A percentile compares a stretch with the other conserved stretches of the same genome.
phyloP scores from a whole-genome alignment of 2,329 filamentous ascomycete species.

The Acrocalymma vagum region DNA sequence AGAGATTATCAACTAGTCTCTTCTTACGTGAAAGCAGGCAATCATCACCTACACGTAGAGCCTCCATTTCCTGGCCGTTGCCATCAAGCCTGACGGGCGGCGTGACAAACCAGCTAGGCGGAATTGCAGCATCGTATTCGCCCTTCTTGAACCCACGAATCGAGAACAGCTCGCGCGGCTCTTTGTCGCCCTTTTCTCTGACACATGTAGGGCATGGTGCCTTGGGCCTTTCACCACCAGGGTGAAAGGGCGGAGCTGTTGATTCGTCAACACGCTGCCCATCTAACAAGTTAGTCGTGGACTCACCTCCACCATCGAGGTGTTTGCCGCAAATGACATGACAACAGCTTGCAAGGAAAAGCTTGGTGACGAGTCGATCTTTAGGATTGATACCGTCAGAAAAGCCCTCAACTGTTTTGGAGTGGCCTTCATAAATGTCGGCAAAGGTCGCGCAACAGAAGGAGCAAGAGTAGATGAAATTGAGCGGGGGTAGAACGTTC shows the following conservation, averaged over 20 bases:
- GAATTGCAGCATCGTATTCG: slow-evolving; percentile 54
- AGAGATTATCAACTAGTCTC: slow-evolving; percentile 20
- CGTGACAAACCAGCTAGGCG: slow-evolving; percentile 51
- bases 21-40: no score
- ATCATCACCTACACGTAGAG: slow-evolving; percentile 47
- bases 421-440: slow-evolving; percentile 53
- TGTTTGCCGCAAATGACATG: slow-evolving; percentile 60
- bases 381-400: slow-evolving; percentile 45
- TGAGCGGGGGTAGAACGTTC: slow-evolving; percentile 40
- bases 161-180: slow-evolving; percentile 51
- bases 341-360: slow-evolving; percentile 59
- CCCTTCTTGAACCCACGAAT: slow-evolving; percentile 54
- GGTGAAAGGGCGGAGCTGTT: slow-evolving; percentile 57
- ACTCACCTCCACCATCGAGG: slow-evolving; percentile 58
- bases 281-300: slow-evolving; percentile 3
- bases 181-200: slow-evolving; percentile 43
- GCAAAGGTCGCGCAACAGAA: slow-evolving; percentile 56
- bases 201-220: slow-evolving; percentile 57
- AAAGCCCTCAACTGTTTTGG: slow-evolving; percentile 47
- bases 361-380: slow-evolving; percentile 51
- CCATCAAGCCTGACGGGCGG: slow-evolving; percentile 55
- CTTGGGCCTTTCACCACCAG: slow-evolving; percentile 47
- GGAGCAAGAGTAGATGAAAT: slow-evolving; percentile 59
- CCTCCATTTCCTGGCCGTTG: slow-evolving; percentile 48
- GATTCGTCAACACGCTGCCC: no score